These are phyloP conservation scores for Lanzia echinophila DNA, from an alignment of 2,329 filamentous ascomycete species.

Conservation along the genomic window DNA sequence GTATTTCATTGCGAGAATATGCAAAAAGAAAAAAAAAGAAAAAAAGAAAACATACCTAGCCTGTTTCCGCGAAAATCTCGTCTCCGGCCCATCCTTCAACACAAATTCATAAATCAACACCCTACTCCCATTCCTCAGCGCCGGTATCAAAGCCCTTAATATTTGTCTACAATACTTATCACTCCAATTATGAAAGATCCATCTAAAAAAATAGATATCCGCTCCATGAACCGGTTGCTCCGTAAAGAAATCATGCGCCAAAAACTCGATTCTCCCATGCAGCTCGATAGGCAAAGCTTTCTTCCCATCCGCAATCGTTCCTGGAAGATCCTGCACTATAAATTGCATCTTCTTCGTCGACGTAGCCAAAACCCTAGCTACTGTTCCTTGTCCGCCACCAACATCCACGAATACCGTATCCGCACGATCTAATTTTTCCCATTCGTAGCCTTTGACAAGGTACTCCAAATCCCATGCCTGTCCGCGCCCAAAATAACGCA, in stretches of 20 bases:
- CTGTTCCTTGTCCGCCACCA: background rate
- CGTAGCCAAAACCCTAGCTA: background rate
- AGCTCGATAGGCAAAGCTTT: background rate
- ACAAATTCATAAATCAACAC: background rate
- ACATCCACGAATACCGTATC: background rate
- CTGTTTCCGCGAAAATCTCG: background rate
- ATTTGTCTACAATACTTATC: background rate
- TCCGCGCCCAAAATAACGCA: constrained; percentile 1
- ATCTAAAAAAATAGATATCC: background rate
- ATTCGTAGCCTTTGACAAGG: background rate
- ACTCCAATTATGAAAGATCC: background rate
- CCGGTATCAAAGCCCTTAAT: background rate
- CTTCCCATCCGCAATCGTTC: background rate
- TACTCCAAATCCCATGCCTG: background rate
- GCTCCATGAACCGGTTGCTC: background rate
- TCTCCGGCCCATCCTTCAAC: background rate
- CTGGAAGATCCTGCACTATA: background rate
- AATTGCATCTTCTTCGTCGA: background rate
- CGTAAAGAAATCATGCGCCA: background rate
- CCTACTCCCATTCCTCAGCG: background rate
- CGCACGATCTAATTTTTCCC: background rate
- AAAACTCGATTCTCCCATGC: background rate
- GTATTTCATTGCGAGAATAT: background rate
- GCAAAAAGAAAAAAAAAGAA: background rate
- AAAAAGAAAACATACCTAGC: background rate